Conservation (phyloP, 2,329 filamentous ascomycete genomes). For the Pseudogymnoascus sp. region DNA sequence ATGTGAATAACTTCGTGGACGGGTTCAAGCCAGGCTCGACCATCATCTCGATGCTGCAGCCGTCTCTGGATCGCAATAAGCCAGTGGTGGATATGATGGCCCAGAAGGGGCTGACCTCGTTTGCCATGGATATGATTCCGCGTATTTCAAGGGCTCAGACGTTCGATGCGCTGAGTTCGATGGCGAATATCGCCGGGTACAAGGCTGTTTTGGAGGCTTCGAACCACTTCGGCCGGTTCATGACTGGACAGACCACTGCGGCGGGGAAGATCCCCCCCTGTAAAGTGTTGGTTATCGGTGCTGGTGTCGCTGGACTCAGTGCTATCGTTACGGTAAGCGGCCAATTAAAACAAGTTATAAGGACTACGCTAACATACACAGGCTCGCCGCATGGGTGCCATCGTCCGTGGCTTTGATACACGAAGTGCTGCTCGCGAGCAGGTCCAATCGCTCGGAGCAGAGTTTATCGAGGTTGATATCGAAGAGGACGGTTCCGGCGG, state of each 20-base stretch:
- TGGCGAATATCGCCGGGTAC: conserved; percentile 93
- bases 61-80: conserved; percentile 60
- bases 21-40: conserved; percentile 63
- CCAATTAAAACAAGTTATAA: background rate
- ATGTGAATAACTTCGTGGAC: conserved; percentile 52
- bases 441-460: conserved; percentile 81
- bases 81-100: conserved; percentile 67
- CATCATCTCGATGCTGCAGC: conserved; percentile 76
- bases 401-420: conserved; percentile 88
- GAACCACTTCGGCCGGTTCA: conserved; percentile 79
- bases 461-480: conserved; percentile 81
- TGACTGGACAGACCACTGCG: conserved; percentile 84
- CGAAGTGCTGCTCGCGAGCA: conserved; percentile 80
- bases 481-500: conserved; percentile 77
- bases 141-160: conserved; percentile 83
- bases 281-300: conserved; percentile 85
- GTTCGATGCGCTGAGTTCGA: conserved; percentile 80
- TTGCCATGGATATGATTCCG: conserved; percentile 91
- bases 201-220: conserved; percentile 86
- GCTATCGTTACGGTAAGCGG: conserved; percentile 66
- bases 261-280: conserved; percentile 84
- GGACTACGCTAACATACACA: conserved; percentile 22
- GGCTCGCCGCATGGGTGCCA: conserved; percentile 78
- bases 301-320: conserved; percentile 80
- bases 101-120: conserved; percentile 62